Evolutionary conservation across 192 early-diverging fungal genomes (phyloP), one percentile per base, ranked within the genome.

Genomic region (Linnemannia zychae): DNA sequence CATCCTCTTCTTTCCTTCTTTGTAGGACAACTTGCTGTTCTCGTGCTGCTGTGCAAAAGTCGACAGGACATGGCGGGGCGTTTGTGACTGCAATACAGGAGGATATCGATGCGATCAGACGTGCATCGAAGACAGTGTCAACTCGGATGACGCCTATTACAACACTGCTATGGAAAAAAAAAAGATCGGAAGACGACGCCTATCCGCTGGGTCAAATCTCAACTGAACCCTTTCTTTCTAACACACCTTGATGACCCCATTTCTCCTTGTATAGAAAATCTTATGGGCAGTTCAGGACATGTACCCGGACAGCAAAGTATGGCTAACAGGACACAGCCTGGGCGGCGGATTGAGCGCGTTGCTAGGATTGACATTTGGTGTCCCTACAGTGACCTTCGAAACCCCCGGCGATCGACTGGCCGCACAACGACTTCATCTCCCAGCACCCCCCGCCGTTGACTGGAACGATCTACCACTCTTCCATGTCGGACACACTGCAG

Each of bases 41-140:
- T 97, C 96, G 6, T 99, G 98, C 88, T 99, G 98, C 91, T 99
- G 98, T 87, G 98, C 95, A n/a, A 93, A 94, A 71, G 95, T 95
- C 15, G 94, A 94, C 77, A 91, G 93, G 70, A 90, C 91, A 7
- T 99, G 97, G 97, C 89, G 80, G 12, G 91, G 95, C 0, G 95
- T 99, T 9, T 99, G 98, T 84, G 93, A 94, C 74, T 99, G 98
- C 89, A 92, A 93, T 81, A 87, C 88, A 40, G 88, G 89, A 0
- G 89, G 90, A 0, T 87, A 90, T 71, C 81, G 85, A 66, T 95
- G 95, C 78, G 90, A 94, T 49, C 78, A 84, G 7, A 89, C 81
- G 0, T 96, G 95, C 71, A 67, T 95, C 69, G 88, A 92, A 74
- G 72, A 90, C n/a, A 87, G 87, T 65, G 74, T 94, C 57, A 89